phyloP scores from a whole-genome alignment of 1,284 basidiomycete species.

The Amylostereum chailletii region DNA sequence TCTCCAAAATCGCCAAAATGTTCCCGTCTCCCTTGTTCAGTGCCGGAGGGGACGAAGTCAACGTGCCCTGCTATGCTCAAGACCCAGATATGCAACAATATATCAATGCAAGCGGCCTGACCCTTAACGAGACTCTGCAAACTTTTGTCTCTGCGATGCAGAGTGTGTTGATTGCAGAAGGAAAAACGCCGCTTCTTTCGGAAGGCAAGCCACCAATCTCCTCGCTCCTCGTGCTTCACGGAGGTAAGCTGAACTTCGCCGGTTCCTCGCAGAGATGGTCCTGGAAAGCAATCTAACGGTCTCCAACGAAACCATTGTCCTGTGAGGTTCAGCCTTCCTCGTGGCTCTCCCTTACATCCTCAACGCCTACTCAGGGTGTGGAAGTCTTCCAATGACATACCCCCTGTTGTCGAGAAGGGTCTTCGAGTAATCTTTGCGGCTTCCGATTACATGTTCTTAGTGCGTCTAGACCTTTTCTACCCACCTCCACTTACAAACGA shows the following conservation, averaged over 20 bases:
- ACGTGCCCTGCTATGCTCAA: conserved; percentile 56
- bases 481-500: no score
- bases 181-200: conserved; percentile 65
- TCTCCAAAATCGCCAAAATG: conserved; percentile 31
- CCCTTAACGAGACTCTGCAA: conserved; percentile 56
- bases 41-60: conserved; percentile 82
- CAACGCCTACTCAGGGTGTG: neutral
- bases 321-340: neutral
- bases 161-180: conserved; percentile 27
- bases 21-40: conserved; percentile 60
- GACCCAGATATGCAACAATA: conserved; percentile 51
- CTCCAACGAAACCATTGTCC: neutral
- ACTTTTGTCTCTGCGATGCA: conserved; percentile 53
- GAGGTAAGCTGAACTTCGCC: no score
- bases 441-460: neutral
- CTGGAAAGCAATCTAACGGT: neutral
- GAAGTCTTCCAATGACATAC: neutral
- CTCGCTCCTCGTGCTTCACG: no score
- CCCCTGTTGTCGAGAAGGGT: neutral
- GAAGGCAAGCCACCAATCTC: conserved; percentile 33
- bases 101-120: conserved; percentile 38
- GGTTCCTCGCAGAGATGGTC: neutral
- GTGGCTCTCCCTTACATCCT: neutral
- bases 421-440: neutral
- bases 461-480: no score